phyloP scores from a whole-genome alignment of 495 filamentous ascomycete genomes.

The Penicilliopsis zonata region DNA sequence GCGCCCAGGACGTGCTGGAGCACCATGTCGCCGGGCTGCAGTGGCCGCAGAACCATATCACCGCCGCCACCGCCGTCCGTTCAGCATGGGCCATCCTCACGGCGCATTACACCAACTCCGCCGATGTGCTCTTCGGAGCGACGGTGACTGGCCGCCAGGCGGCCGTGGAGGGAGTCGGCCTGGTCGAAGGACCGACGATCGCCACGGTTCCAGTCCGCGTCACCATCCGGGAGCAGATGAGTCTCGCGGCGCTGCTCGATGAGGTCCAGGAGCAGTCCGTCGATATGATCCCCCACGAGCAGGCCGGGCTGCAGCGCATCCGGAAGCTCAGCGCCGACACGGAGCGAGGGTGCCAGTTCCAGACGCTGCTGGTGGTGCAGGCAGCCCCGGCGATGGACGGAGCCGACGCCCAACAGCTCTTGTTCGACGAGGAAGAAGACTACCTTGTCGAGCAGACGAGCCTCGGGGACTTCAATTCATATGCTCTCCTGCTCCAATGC shows the following conservation, averaged over 20 bases:
- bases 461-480: constrained; percentile 2
- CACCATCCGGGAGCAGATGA: constrained; percentile 8
- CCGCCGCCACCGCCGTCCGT: constrained; percentile 15
- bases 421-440: background rate
- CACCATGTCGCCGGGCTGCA: background rate
- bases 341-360: constrained; percentile 38
- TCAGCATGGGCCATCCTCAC: constrained; percentile 26
- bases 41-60: constrained; percentile 7
- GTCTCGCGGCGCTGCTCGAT: constrained; percentile 22
- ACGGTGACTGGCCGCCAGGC: constrained; percentile 23
- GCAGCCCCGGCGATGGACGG: constrained; percentile 19
- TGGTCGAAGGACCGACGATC: constrained; percentile 29
- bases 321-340: constrained; percentile 34
- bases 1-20: background rate
- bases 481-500: constrained; percentile 4
- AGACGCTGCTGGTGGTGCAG: constrained; percentile 36
- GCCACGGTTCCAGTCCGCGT: constrained; percentile 41
- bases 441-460: no score
- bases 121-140: constrained; percentile 24
- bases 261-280: constrained; percentile 20
- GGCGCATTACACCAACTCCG: constrained; percentile 11
- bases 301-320: constrained; percentile 39
- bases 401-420: constrained; percentile 23
- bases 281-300: constrained; percentile 28
- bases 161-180: constrained; percentile 16